Evolutionary conservation across 768 basidiomycete species (phyloP), one percentile per base, ranked within the genome.

Genomic region (Tulasnella calospora): DNA sequence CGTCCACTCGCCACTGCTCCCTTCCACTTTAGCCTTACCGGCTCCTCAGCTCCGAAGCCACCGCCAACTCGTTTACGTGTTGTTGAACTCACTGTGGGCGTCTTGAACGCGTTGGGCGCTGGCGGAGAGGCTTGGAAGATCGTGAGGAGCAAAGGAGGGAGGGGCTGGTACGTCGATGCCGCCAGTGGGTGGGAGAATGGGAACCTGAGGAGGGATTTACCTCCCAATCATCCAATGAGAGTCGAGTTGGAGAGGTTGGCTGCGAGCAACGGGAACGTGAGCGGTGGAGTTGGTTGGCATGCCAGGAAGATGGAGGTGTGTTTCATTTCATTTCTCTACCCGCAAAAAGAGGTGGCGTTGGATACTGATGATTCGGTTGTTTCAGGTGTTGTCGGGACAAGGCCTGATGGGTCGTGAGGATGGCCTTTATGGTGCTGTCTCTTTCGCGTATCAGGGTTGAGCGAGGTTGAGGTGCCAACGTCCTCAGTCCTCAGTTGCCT

Each of bases 261-360:
- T 13, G 87, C 91, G 78, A 91, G 93, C 6, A 93, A 94, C 80
- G 94, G 95, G 12, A 94, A 94, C 82, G 94, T 97, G n/a, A 92
- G 88, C 83, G 94, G 92, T 82, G 93, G 92, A 4, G 89, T 97
- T 7, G 97, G 97, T 0, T 99, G 96, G 96, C 95, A 98, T 85
- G 91, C 94, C 30, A 86, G 96, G 78, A 99, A 99, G 86, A 95
- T 98, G 94, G 96, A 98, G 89, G 94, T 94, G 81, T 78, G 91
- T 85, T n/a, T 51, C 30, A 35, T 79, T 71, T 23, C 78, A 91
- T 85, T 23, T 51, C n/a, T 36, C 79, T 72, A 17, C 10, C 19
- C 71, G 71, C 17, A 1, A n/a, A 12, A 5, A 15, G 35, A 36
- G 21, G 71, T n/a, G 44, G 27, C 71, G 19, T 3, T 71, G 71